These are phyloP conservation scores for Dovyalis caffra DNA, from an alignment of 345 rosid genomes.

Conservation along the genomic window DNA sequence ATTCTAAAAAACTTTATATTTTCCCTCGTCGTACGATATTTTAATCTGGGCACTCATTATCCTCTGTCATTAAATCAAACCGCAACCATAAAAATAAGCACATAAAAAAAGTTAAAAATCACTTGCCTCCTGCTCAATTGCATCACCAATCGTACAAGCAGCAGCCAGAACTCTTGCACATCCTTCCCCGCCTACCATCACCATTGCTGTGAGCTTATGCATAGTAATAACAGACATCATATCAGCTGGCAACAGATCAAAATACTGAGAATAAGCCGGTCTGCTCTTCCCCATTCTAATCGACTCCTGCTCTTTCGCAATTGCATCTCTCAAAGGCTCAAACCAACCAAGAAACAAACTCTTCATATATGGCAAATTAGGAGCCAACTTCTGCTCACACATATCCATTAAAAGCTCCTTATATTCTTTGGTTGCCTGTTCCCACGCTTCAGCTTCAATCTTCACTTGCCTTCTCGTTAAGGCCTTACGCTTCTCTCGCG, in stretches of 20 bases:
- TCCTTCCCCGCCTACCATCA: slow-evolving; percentile 88
- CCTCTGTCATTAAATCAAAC: neutral
- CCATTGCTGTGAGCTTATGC: slow-evolving; percentile 73
- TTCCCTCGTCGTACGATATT: neutral
- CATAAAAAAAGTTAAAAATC: slow-evolving; percentile 11
- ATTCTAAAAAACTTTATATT: neutral
- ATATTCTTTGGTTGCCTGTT: slow-evolving; percentile 77
- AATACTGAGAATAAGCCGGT: slow-evolving; percentile 45
- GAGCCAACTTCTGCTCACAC: slow-evolving; percentile 94
- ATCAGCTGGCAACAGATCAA: slow-evolving; percentile 83
- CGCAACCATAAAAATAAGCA: slow-evolving; percentile 9
- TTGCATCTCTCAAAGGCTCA: slow-evolving; percentile 77
- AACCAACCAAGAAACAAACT: slow-evolving; percentile 95
- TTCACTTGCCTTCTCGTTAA: slow-evolving; percentile 78
- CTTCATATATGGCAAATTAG: slow-evolving; percentile 87
- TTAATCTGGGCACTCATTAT: neutral
- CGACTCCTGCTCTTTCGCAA: slow-evolving; percentile 64
- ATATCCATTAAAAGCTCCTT: slow-evolving; percentile 76
- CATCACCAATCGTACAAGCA: slow-evolving; percentile 73
- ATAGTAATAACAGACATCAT: slow-evolving; percentile 90
- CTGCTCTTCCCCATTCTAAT: slow-evolving; percentile 53
- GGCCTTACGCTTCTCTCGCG: slow-evolving; percentile 34
- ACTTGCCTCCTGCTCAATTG: slow-evolving; percentile 93
- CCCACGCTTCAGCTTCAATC: slow-evolving; percentile 96
- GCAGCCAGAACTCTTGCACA: slow-evolving; percentile 70